Evolutionary conservation across 2,329 filamentous ascomycete species (phyloP).

Genomic region (Rhynchosporium graminicola): DNA sequence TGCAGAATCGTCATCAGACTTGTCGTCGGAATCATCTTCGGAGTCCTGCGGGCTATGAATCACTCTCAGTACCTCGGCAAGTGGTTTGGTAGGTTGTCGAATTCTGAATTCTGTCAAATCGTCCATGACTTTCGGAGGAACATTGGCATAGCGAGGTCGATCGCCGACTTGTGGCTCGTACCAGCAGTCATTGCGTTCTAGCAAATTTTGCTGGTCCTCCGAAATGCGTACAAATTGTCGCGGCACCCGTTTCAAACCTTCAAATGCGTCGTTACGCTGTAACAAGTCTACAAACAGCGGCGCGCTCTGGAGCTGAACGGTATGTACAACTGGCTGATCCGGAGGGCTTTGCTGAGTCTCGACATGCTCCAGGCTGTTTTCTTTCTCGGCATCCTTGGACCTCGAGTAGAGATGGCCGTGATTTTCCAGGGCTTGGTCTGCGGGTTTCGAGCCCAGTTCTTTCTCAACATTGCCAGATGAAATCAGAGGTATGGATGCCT

Average conservation of each 20-base stretch:
- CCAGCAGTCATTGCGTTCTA: slow-evolving; percentile 49
- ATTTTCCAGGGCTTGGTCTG: neutral
- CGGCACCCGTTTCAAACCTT: slow-evolving; percentile 40
- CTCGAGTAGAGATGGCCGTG: neutral
- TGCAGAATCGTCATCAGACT: neutral
- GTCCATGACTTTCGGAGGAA: slow-evolving; percentile 40
- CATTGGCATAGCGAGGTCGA: slow-evolving; percentile 27
- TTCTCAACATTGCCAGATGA: neutral
- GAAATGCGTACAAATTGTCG: slow-evolving; percentile 49
- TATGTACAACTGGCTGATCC: slow-evolving; percentile 8
- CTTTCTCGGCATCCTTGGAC: slow-evolving; percentile 31
- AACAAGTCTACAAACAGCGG: slow-evolving; percentile 21
- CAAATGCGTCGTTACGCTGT: slow-evolving; percentile 35
- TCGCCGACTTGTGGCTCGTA: slow-evolving; percentile 23
- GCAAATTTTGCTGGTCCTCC: slow-evolving; percentile 50
- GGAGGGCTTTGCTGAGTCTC: slow-evolving; percentile 1
- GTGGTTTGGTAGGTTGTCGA: neutral
- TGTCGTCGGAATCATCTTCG: slow-evolving; percentile 8
- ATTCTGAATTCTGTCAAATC: slow-evolving; percentile 25
- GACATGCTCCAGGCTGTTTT: slow-evolving; percentile 30
- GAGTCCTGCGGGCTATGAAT: neutral
- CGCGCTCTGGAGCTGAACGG: neutral
- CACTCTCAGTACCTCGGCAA: neutral
- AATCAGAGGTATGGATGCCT: neutral
- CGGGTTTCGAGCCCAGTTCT: slow-evolving; percentile 1